A percentile compares a stretch with the other conserved stretches of the same genome.
phyloP scores from a whole-genome alignment of 1,284 basidiomycete genomes.

The Neonothopanus nambi region DNA sequence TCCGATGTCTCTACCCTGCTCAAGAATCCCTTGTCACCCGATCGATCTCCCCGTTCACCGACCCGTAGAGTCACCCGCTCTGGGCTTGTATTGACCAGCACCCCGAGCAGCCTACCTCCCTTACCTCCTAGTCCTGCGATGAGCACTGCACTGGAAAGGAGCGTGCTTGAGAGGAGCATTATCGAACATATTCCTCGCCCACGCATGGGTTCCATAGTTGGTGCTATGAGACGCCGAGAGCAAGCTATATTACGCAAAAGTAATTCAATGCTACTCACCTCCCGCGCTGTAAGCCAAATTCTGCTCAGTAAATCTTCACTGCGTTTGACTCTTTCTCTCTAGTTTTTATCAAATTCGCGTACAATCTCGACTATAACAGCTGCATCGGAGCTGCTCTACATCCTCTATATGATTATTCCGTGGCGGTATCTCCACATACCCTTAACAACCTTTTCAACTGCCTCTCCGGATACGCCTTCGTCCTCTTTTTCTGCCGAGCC shows the following conservation, averaged over 20 bases:
- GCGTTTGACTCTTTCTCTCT: background rate
- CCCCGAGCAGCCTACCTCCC: conserved; percentile 38
- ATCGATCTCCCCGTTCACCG: conserved; percentile 20
- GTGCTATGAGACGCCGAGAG: conserved; percentile 35
- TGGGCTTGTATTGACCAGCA: conserved; percentile 9
- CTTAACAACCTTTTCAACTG: conserved; percentile 10
- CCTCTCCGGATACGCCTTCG: conserved; percentile 18
- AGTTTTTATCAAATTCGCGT: conserved; percentile 58
- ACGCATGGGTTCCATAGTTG: conserved; percentile 32
- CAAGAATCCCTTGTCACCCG: conserved; percentile 39
- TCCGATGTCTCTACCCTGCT: conserved; percentile 52
- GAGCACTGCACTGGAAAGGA: conserved; percentile 5
- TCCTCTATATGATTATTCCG: conserved; percentile 46
- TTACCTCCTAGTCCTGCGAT: conserved; percentile 29
- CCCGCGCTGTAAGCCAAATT: conserved; percentile 39
- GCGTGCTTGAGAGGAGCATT: conserved; percentile 28
- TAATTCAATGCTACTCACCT: conserved; percentile 37
- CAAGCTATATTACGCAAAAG: conserved; percentile 33
- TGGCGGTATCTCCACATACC: conserved; percentile 37
- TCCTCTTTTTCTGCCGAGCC: conserved; percentile 18
- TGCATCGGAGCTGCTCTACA: conserved; percentile 45
- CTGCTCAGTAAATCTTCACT: conserved; percentile 14
- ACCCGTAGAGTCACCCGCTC: conserved; percentile 7
- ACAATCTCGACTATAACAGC: conserved; percentile 53
- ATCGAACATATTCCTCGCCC: conserved; percentile 32